phyloP scores from a whole-genome alignment of 2,329 filamentous ascomycete genomes.

The Hymenoscyphus scutula region DNA sequence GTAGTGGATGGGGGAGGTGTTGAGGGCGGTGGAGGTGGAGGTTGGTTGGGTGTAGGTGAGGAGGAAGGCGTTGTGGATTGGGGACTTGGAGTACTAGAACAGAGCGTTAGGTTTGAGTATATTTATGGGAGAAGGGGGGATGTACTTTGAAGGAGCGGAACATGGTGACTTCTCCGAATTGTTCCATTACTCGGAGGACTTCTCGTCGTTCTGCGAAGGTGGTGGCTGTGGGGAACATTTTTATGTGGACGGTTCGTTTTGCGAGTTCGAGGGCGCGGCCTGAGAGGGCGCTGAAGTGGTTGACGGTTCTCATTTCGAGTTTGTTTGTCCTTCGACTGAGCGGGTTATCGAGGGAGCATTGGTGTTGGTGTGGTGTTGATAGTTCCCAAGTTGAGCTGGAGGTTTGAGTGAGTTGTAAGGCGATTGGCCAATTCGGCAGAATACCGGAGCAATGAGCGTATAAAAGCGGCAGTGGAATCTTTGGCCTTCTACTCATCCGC shows the following conservation, averaged over 20 bases:
- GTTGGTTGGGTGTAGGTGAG: constrained; percentile 26
- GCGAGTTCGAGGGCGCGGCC: constrained; percentile 13
- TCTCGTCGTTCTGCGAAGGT: constrained; percentile 36
- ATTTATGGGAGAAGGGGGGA: neutral
- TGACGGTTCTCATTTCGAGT: neutral
- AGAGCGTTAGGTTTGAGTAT: neutral
- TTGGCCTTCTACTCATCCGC: too few species aligned
- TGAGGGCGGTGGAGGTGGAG: constrained; percentile 24
- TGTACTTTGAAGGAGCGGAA: constrained; percentile 35
- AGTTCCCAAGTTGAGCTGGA: neutral
- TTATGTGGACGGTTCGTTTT: constrained; percentile 34
- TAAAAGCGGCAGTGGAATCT: neutral
- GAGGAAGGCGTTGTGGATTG: constrained; percentile 33
- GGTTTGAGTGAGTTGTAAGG: neutral
- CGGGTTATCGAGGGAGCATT: neutral
- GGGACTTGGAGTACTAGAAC: constrained; percentile 22
- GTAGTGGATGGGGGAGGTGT: constrained; percentile 33
- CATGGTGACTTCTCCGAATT: constrained; percentile 35
- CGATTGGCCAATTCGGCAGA: neutral
- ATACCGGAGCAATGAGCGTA: neutral
- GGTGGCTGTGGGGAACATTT: constrained; percentile 31
- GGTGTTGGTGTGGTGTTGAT: neutral
- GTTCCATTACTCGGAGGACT: constrained; percentile 35
- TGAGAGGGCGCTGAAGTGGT: neutral
- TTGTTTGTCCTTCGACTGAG: neutral